Evolutionary conservation across 2,329 filamentous ascomycete genomes (phyloP), one percentile per base, ranked within the genome.

Genomic region (Aspergillus sp.): DNA sequence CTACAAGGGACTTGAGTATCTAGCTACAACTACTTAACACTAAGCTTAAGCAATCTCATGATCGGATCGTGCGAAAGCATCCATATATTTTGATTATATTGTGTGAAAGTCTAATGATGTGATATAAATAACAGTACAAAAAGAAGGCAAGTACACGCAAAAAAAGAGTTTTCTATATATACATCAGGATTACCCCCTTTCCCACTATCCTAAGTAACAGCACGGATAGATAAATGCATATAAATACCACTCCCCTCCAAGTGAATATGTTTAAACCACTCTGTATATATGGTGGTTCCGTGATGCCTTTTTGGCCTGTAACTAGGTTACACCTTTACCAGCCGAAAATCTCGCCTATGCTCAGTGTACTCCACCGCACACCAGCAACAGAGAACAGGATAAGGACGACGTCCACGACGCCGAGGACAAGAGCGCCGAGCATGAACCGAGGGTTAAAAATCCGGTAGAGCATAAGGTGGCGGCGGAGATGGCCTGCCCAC

Each of bases 381-480:
- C 91, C 92, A 27, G 85, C 77, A 56, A 97, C 72, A n/a, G 87
- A 85, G 15, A 96, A 81, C 14, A 87, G 62, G 7, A 95, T 82
- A 1, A 84, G 83, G 2, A 95, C 82, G 4, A 96, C 63, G 69
- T 98, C 93, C 9, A 96, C 87, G 24, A 93, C 81, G 15, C 93
- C 68, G 58, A 98, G 72, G 50, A 89, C 83, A 3, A 84, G 76
- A 0, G 86, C 88, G 0, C 89, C 91, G 71, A 91, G 84, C 89
- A 99, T 90, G 77, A 93, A 99, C 27, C 93, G 80, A 47, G 95
- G 95, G 76, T 84, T 88, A 70, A 99, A 99, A 44, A 99, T 91
- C 43, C 95, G 84, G 77, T 95, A 99, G 31, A 99, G 83, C 95
- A 99, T 99, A 62, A 99, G 82, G 79, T 99, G 95, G 52, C 95